phyloP scores from a whole-genome alignment of 805 yeast species.

The Starmera amethionina region DNA sequence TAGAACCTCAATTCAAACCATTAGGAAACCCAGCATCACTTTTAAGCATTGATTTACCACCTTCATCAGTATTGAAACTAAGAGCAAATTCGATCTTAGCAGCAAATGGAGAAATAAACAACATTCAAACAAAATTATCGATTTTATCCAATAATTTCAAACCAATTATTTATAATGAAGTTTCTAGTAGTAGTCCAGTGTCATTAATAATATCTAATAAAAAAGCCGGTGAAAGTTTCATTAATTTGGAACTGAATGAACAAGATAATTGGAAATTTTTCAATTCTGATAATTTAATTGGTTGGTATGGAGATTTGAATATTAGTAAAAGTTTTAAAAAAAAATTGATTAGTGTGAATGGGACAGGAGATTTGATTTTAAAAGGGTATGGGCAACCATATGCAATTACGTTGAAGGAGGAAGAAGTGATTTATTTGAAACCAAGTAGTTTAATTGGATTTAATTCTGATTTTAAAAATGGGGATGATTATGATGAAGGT shows the following conservation, averaged over 20 bases:
- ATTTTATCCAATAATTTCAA: slow-evolving; percentile 4
- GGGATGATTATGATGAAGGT: slow-evolving; percentile 5
- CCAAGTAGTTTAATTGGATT: slow-evolving; percentile 10
- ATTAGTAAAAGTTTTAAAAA: slow-evolving; percentile 1
- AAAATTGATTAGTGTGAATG: slow-evolving; percentile 5
- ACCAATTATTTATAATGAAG: slow-evolving; percentile 9
- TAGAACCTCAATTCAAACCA: slow-evolving; percentile 19
- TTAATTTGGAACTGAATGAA: slow-evolving; percentile 6
- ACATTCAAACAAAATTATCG: slow-evolving; percentile 1
- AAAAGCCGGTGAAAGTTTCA: slow-evolving; percentile 1
- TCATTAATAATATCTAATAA: slow-evolving; percentile 8
- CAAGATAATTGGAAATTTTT: slow-evolving; percentile 9
- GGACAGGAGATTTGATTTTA: slow-evolving; percentile 20
- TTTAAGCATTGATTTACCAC: slow-evolving; percentile 17
- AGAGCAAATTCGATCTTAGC: slow-evolving; percentile 13
- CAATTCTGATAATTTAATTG: slow-evolving; percentile 7
- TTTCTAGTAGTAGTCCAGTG: slow-evolving; percentile 9
- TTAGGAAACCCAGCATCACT: slow-evolving; percentile 18
- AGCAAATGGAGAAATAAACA: slow-evolving; percentile 9
- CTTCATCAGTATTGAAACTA: slow-evolving; percentile 13
- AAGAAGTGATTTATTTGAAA: slow-evolving; percentile 16
- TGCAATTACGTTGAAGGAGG: slow-evolving; percentile 13
- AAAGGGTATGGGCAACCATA: slow-evolving; percentile 22
- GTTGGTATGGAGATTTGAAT: slow-evolving; percentile 13
- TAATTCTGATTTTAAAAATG: slow-evolving; percentile 2